Conservation (phyloP, 148 eudicot genomes). For the Amaranthus hypochondriacus region DNA sequence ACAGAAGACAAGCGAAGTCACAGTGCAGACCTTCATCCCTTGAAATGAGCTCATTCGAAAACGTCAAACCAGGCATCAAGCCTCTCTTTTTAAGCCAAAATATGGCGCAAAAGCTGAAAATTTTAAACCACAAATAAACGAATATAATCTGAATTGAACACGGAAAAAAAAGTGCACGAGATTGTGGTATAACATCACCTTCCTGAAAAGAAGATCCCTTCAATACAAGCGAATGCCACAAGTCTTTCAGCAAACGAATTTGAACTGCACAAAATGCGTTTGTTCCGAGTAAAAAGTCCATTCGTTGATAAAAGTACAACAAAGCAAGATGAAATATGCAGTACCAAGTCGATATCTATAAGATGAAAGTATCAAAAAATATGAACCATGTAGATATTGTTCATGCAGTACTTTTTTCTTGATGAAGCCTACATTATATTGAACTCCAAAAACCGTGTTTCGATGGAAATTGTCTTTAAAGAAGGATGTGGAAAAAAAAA, state of each 20-base stretch:
- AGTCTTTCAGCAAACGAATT: constrained; percentile 74
- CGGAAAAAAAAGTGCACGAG: not conserved
- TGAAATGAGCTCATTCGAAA: constrained; percentile 84
- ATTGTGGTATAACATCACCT: constrained; percentile 36
- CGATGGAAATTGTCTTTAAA: not conserved
- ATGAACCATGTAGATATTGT: not conserved
- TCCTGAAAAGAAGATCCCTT: constrained; percentile 87
- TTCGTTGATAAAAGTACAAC: constrained; percentile 7
- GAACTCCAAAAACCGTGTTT: not conserved
- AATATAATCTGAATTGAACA: not conserved
- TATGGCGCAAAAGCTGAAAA: constrained; percentile 73
- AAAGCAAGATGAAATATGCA: not conserved
- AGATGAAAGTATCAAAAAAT: not conserved
- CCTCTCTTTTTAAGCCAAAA: constrained; percentile 91
- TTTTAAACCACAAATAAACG: not conserved
- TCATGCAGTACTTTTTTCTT: not conserved
- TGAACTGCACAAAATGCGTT: constrained; percentile 41
- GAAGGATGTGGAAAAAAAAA: not conserved
- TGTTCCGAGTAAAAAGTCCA: not conserved
- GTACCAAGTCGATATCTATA: not conserved
- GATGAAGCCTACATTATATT: not conserved
- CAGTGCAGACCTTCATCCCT: constrained; percentile 89
- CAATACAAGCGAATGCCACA: constrained; percentile 82
- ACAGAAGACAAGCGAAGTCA: constrained; percentile 76
- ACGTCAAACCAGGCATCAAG: constrained; percentile 84